These are phyloP conservation scores for Xerocomus spinulosus DNA, from an alignment of 768 basidiomycete species.

Conservation along the genomic window DNA sequence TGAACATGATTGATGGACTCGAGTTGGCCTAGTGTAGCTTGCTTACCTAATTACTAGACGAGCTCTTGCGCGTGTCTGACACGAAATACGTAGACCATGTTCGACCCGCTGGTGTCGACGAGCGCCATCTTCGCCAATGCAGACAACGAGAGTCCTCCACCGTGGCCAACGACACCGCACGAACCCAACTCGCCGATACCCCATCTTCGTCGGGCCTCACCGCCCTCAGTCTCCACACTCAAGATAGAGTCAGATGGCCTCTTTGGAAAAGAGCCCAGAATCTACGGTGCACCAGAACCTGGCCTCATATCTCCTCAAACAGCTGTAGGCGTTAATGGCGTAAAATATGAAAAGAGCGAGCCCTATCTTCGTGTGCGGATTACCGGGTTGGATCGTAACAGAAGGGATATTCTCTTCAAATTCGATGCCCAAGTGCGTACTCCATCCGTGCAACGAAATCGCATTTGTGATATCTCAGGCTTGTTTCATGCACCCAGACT, in stretches of 20 bases:
- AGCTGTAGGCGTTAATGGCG: constrained; percentile 62
- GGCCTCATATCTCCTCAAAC: constrained; percentile 77
- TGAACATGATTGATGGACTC: constrained; percentile 27
- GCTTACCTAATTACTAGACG: constrained; percentile 14
- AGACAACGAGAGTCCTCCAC: constrained; percentile 42
- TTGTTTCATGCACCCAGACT: constrained; percentile 49
- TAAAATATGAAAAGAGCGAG: constrained; percentile 67
- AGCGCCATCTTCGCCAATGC: constrained; percentile 51
- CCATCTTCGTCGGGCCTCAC: constrained; percentile 58
- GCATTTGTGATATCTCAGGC: background rate
- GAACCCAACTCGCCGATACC: constrained; percentile 66
- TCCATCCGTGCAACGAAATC: background rate
- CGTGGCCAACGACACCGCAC: constrained; percentile 83
- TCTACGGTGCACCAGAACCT: constrained; percentile 81
- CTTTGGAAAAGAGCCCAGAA: constrained; percentile 78
- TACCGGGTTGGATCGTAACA: constrained; percentile 88
- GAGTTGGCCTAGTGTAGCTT: background rate
- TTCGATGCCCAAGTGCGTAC: constrained; percentile 84
- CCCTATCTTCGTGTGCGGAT: constrained; percentile 89
- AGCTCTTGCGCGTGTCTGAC: background rate
- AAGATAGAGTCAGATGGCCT: constrained; percentile 51
- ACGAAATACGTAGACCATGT: constrained; percentile 42
- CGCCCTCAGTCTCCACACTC: constrained; percentile 39
- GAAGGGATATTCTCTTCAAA: constrained; percentile 89
- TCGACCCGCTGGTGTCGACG: constrained; percentile 66